A percentile compares a stretch with the other conserved stretches of the same genome.
Evolutionary conservation across 768 basidiomycete species (phyloP).

Genomic region (Naematelia encephala): DNA sequence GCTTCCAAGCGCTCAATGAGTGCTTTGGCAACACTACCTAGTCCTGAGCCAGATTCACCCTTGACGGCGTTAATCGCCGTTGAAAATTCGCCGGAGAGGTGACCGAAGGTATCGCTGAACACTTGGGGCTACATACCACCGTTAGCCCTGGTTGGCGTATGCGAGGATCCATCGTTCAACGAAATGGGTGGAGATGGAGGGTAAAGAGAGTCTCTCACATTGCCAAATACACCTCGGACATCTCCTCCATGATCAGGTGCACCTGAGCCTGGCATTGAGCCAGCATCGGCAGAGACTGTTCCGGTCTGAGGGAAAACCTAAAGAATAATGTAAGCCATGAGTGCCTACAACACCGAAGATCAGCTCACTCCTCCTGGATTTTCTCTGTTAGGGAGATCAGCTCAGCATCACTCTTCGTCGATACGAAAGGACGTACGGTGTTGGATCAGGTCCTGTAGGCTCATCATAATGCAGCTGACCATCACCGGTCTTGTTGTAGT

Average conservation of each 20-base stretch:
- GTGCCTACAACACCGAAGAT: neutral
- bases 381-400: slow-evolving; percentile 27
- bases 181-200: neutral
- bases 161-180: too few relatives aligned
- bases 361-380: slow-evolving; percentile 49
- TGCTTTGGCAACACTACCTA: slow-evolving; percentile 40
- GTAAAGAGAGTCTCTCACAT: slow-evolving; percentile 45
- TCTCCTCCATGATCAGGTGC: slow-evolving; percentile 37
- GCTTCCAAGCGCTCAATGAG: slow-evolving; percentile 37
- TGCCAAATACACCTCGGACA: slow-evolving; percentile 45
- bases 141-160: too few relatives aligned
- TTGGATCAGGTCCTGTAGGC: slow-evolving; percentile 38
- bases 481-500: slow-evolving; percentile 39
- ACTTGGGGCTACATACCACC: slow-evolving; percentile 30
- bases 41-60: slow-evolving; percentile 34
- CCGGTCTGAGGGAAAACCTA: slow-evolving; percentile 39
- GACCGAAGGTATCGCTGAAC: slow-evolving; percentile 42
- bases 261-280: slow-evolving; percentile 44
- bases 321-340: neutral
- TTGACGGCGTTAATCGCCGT: slow-evolving; percentile 44
- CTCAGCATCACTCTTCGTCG: neutral
- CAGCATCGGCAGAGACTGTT: slow-evolving; percentile 22
- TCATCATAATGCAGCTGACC: slow-evolving; percentile 31
- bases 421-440: slow-evolving; percentile 23
- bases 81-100: slow-evolving; percentile 42